Evolutionary conservation across 2,329 filamentous ascomycete genomes (phyloP).

Genomic region (Paecilomyces dactylethromorphus): DNA sequence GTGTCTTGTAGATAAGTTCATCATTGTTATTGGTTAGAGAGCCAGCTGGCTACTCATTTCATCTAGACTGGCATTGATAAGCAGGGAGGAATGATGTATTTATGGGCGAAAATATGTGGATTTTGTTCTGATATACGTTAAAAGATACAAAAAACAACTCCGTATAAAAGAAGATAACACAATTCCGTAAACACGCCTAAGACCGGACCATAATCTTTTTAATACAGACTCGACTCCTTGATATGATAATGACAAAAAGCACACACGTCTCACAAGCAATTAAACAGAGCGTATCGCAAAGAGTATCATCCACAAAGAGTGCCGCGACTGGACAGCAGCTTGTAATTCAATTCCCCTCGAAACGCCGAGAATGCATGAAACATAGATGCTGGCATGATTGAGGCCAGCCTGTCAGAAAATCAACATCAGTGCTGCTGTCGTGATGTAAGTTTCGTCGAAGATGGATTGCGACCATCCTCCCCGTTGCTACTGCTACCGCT

Average conservation of each 20-base stretch:
- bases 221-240: neutral
- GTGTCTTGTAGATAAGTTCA: too few species aligned
- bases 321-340: neutral
- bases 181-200: neutral
- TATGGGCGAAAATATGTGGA: too few species aligned
- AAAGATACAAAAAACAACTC: too few species aligned
- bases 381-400: neutral
- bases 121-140: too few species aligned
- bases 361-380: neutral
- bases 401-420: neutral
- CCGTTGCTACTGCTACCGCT: slow-evolving; percentile 14
- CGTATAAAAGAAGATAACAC: neutral
- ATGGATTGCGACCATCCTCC: slow-evolving; percentile 7
- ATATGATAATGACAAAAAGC: neutral
- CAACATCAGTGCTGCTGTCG: neutral
- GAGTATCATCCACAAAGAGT: neutral
- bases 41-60: too few species aligned
- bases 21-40: too few species aligned
- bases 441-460: slow-evolving; percentile 6
- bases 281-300: neutral
- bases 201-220: neutral
- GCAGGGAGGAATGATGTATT: too few species aligned
- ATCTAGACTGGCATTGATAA: too few species aligned
- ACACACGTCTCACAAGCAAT: neutral
- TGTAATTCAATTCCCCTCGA: neutral